Evolutionary conservation across 257 asterid species (phyloP).

Genomic region (Solanum ossicruentum): DNA sequence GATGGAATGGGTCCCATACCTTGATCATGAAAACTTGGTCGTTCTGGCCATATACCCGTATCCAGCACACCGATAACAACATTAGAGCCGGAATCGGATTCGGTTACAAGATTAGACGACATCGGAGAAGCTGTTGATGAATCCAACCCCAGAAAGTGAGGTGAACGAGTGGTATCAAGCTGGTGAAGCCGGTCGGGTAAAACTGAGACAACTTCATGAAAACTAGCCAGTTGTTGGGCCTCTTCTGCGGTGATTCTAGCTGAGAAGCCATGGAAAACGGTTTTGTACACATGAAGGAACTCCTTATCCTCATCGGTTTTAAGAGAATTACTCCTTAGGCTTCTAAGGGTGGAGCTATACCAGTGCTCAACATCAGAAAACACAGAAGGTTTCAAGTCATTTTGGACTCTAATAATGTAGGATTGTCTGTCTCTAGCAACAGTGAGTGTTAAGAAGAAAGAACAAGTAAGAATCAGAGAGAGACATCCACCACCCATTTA

Average conservation of each 20-base stretch:
- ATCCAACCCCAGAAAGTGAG: slow-evolving; percentile 48
- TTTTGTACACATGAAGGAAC: slow-evolving; percentile 51
- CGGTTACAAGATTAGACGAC: slow-evolving; percentile 20
- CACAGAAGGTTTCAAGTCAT: slow-evolving; percentile 50
- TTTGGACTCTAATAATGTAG: slow-evolving; percentile 54
- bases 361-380: slow-evolving; percentile 45
- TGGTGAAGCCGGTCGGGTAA: slow-evolving; percentile 61
- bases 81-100: slow-evolving; percentile 61
- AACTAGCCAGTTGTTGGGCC: slow-evolving; percentile 29
- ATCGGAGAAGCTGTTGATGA: slow-evolving; percentile 1
- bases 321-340: slow-evolving; percentile 17
- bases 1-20: slow-evolving; percentile 59
- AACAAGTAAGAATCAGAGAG: background rate
- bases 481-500: background rate
- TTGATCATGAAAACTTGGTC: slow-evolving; percentile 52
- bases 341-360: slow-evolving; percentile 60
- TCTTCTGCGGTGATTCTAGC: slow-evolving; percentile 37
- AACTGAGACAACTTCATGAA: slow-evolving; percentile 37
- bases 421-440: slow-evolving; percentile 12
- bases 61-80: slow-evolving; percentile 63
- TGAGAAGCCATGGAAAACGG: slow-evolving; percentile 76
- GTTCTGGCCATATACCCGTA: slow-evolving; percentile 79
- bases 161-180: slow-evolving; percentile 64
- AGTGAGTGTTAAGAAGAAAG: background rate
- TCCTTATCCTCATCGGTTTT: background rate